These are phyloP conservation scores for Halophytophthora batemanensis DNA, from an alignment of 352 stramenopile genomes.

Conservation along the genomic window DNA sequence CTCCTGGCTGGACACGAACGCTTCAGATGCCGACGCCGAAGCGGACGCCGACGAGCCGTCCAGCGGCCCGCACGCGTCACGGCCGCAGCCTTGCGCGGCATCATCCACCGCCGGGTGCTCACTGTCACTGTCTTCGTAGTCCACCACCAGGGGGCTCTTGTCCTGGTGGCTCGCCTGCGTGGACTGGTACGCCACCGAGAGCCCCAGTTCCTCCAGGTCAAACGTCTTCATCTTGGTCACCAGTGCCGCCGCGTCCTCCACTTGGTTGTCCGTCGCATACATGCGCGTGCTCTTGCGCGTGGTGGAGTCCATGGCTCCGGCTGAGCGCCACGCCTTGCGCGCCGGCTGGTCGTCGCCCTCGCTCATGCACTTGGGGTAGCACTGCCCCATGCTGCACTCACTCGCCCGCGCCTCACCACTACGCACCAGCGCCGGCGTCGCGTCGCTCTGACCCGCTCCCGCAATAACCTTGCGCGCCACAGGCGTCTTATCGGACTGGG, in stretches of 20 bases:
- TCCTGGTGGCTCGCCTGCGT: constrained; percentile 4
- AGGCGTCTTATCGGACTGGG: too few relatives aligned
- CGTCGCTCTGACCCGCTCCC: too few relatives aligned
- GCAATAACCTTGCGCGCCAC: too few relatives aligned
- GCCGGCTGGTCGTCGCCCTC: constrained; percentile 10
- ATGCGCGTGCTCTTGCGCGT: constrained; percentile 2
- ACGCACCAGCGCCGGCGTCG: too few relatives aligned
- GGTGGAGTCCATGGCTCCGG: background rate
- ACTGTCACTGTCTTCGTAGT: constrained; percentile 43
- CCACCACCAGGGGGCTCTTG: constrained; percentile 49
- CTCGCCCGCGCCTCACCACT: too few relatives aligned
- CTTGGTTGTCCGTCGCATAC: constrained; percentile 5
- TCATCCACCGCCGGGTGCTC: constrained; percentile 11
- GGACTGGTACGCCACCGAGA: constrained; percentile 4
- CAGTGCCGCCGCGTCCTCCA: constrained; percentile 1
- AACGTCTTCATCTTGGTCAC: constrained; percentile 23
- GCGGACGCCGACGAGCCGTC: constrained; percentile 14
- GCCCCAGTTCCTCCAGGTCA: constrained; percentile 52
- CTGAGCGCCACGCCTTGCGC: constrained; percentile 2
- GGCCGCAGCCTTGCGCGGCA: constrained; percentile 30
- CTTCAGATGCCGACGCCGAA: background rate
- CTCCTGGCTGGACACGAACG: background rate
- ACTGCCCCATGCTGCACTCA: constrained; percentile 27
- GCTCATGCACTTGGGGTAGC: constrained; percentile 49
- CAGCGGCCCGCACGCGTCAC: constrained; percentile 41